A percentile compares a stretch with the other conserved stretches of the same genome.
These are phyloP conservation scores for Gossypium gossypioides DNA, from an alignment of 441 rosid species.

Conservation along the genomic window DNA sequence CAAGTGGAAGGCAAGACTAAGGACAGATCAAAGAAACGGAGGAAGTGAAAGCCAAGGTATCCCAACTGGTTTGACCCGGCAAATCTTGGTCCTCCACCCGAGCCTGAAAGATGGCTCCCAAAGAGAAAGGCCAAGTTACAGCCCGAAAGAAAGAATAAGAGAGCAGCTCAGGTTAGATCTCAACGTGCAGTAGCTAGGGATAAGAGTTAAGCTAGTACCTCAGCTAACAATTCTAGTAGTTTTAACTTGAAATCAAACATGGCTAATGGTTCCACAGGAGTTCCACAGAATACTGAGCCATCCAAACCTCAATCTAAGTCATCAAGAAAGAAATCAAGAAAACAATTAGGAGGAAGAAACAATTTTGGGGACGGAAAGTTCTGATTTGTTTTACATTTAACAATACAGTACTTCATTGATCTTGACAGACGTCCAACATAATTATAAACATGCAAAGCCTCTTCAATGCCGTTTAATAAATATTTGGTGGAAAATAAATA, in stretches of 20 bases:
- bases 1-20: conserved; percentile 54
- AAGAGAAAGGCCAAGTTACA: conserved; percentile 88
- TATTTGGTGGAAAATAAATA: not conserved
- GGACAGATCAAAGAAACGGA: conserved; percentile 80
- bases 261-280: conserved; percentile 36
- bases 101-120: conserved; percentile 95
- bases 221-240: conserved; percentile 25
- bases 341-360: conserved; percentile 15
- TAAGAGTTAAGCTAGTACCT: conserved; percentile 52
- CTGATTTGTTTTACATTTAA: not conserved
- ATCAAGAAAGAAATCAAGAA: conserved; percentile 66
- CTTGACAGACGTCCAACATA: not conserved
- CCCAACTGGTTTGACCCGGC: conserved; percentile 89
- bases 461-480: not conserved
- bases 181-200: conserved; percentile 79
- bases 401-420: not conserved
- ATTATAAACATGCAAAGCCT: not conserved
- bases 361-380: conserved; percentile 8
- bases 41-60: conserved; percentile 91
- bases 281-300: conserved; percentile 33
- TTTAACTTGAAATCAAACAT: conserved; percentile 39
- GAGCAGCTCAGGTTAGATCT: conserved; percentile 82
- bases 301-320: conserved; percentile 52
- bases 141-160: conserved; percentile 87
- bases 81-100: conserved; percentile 90